Evolutionary conservation across 768 basidiomycete genomes (phyloP).

Genomic region (Lyophyllum atratum): DNA sequence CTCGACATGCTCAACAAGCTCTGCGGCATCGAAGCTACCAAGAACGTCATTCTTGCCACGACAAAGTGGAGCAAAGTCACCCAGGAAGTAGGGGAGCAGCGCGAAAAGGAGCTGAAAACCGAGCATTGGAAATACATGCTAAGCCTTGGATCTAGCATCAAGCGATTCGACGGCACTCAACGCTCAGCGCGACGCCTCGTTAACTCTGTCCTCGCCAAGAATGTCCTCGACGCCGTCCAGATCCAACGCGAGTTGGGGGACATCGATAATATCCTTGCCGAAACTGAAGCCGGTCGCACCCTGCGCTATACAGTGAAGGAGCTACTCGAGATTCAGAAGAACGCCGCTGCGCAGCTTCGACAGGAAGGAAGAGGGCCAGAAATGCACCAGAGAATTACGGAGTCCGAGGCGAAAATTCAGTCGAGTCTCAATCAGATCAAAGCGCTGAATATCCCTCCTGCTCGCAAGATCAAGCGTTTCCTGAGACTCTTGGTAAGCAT

Average conservation of each 20-base stretch:
- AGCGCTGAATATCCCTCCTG: conserved; percentile 15
- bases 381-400: neutral
- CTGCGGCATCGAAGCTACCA: conserved; percentile 44
- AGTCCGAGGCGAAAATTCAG: conserved; percentile 15
- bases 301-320: conserved; percentile 17
- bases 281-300: conserved; percentile 16
- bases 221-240: conserved; percentile 13
- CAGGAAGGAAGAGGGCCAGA: neutral
- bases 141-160: conserved; percentile 13
- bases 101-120: conserved; percentile 15
- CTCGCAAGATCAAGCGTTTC: conserved; percentile 14
- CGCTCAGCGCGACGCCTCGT: conserved; percentile 16
- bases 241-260: conserved; percentile 18
- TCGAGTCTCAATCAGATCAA: conserved; percentile 17
- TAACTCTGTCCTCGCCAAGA: conserved; percentile 14
- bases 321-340: conserved; percentile 14
- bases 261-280: conserved; percentile 14
- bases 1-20: conserved; percentile 50
- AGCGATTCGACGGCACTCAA: conserved; percentile 15
- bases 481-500: conserved; percentile 8
- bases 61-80: conserved; percentile 48
- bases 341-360: conserved; percentile 1
- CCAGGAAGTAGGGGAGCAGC: conserved; percentile 6
- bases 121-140: conserved; percentile 20
- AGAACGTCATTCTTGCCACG: conserved; percentile 49